Evolutionary conservation across 768 basidiomycete species (phyloP).

Genomic region (Tricholoma furcatifolium): DNA sequence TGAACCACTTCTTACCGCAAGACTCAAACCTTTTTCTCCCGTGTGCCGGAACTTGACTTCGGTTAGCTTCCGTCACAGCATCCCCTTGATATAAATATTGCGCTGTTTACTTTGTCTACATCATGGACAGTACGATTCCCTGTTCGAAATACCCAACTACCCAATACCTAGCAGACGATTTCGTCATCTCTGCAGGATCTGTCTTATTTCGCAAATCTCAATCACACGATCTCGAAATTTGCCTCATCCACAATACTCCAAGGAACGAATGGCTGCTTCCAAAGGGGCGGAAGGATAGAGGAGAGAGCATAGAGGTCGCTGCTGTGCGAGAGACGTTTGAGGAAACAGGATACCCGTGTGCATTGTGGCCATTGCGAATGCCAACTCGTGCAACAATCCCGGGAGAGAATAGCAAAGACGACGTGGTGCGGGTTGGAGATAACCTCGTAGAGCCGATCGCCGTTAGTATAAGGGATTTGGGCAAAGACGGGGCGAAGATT

Average conservation of each 20-base stretch:
- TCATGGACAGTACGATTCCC: no score
- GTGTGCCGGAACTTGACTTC: no score
- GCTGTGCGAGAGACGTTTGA: conserved; percentile 65
- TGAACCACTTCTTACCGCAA: no score
- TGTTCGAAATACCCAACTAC: conserved; percentile 5
- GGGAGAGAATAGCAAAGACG: conserved; percentile 35
- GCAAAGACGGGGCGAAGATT: conserved; percentile 35
- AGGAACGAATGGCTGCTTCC: conserved; percentile 39
- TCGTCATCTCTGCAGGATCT: conserved; percentile 41
- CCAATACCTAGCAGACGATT: conserved; percentile 29
- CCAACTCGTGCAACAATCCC: conserved; percentile 53
- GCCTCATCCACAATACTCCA: conserved; percentile 36
- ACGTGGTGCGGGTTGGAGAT: conserved; percentile 22
- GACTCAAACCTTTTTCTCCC: no score
- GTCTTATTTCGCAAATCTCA: conserved; percentile 33
- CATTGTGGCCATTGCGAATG: conserved; percentile 47
- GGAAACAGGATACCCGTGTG: conserved; percentile 61
- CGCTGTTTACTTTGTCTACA: no score
- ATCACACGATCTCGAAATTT: conserved; percentile 33
- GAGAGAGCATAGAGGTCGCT: conserved; percentile 48
- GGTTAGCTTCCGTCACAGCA: no score
- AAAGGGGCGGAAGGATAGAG: conserved; percentile 61
- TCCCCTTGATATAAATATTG: no score
- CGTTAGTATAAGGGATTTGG: conserved; percentile 26
- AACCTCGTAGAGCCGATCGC: conserved; percentile 31